Base-by-base conservation (phyloP, 1,284 basidiomycete genomes). In the Leccinum pallidistipes region DNA sequence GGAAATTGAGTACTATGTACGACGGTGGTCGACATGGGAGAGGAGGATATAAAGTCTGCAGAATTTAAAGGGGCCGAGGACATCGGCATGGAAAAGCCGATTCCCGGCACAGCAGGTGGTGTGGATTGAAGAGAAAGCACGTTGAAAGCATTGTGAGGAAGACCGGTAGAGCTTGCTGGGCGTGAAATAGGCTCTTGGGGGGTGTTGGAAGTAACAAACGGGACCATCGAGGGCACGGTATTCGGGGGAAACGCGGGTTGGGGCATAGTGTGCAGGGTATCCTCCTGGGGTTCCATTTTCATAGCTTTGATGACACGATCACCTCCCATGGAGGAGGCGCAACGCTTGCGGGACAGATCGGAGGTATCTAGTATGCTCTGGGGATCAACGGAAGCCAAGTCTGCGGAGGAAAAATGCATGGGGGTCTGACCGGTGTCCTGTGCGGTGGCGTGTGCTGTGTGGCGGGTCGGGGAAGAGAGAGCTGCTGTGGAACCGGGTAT, bases 251-350 rank as follows among this genome's bases (percentile, higher is more conserved):
- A 69, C 18, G 71, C 61, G 9, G 76, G 62, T 24, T 73, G 66
- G 12, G 76, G 65, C 5, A 77, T 59, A 21, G 71, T 57, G 57
- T 74, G 74, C 27, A 76, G 63, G 7, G 65, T 14, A 21, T 88
- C 86, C 38, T 90, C 88, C 64, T 79, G 81, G 27, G 88, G 86
- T 66, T 90, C 88, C 64, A 86, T 78, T 75, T 90, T 90, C 64
- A 85, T 77, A 18, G 85, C 81, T 69, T 90, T 90, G 56, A 84
- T 77, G 43, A 78, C 81, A 21, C 88, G 82, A 59, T 85, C 83
- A 60, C 82, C 85, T 21, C 80, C 83, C 61, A 85, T 77, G 55
- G 83, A 84, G n/a, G 86, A 86, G 14, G 83, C 87, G 64, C 85
- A 87, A 24, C 88, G 85, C 71, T 90, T 90, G 53, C 88, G 84